phyloP scores from a whole-genome alignment of 1,139 yeast species.

The Martiniozyma asiatica region DNA sequence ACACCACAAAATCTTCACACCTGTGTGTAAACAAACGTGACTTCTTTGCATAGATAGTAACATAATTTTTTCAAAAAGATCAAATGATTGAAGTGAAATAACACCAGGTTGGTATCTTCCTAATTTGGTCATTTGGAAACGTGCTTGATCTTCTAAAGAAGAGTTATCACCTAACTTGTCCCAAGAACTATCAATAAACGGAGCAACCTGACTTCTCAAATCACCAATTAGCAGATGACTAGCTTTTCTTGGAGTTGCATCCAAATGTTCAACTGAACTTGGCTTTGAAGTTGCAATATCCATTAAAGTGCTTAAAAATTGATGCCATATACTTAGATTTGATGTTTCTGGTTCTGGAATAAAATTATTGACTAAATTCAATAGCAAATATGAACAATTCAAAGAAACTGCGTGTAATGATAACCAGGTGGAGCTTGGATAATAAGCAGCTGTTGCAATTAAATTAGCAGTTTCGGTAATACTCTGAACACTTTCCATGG shows the following conservation, averaged over 20 bases:
- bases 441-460: slow-evolving; percentile 18
- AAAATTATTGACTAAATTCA: slow-evolving; percentile 32
- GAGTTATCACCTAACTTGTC: slow-evolving; percentile 63
- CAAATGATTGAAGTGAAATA: slow-evolving; percentile 37
- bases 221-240: slow-evolving; percentile 54
- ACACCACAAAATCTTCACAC: slow-evolving; percentile 63
- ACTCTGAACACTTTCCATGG: slow-evolving; percentile 2
- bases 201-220: slow-evolving; percentile 49
- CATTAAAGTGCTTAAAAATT: slow-evolving; percentile 46
- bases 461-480: slow-evolving; percentile 3
- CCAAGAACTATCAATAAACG: slow-evolving; percentile 54
- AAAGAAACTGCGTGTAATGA: slow-evolving; percentile 24
- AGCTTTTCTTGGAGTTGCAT: slow-evolving; percentile 65
- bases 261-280: slow-evolving; percentile 49
- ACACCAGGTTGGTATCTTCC: slow-evolving; percentile 70
- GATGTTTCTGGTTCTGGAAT: slow-evolving; percentile 40
- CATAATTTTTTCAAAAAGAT: slow-evolving; percentile 54
- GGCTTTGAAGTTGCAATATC: slow-evolving; percentile 42
- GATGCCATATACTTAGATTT: slow-evolving; percentile 55
- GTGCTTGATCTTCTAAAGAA: slow-evolving; percentile 40
- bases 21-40: slow-evolving; percentile 47
- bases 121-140: slow-evolving; percentile 52
- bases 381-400: slow-evolving; percentile 6
- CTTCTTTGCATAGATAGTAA: slow-evolving; percentile 62
- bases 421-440: slow-evolving; percentile 59